phyloP scores from a whole-genome alignment of 1,284 basidiomycete genomes.

The Marasmius sp. region DNA sequence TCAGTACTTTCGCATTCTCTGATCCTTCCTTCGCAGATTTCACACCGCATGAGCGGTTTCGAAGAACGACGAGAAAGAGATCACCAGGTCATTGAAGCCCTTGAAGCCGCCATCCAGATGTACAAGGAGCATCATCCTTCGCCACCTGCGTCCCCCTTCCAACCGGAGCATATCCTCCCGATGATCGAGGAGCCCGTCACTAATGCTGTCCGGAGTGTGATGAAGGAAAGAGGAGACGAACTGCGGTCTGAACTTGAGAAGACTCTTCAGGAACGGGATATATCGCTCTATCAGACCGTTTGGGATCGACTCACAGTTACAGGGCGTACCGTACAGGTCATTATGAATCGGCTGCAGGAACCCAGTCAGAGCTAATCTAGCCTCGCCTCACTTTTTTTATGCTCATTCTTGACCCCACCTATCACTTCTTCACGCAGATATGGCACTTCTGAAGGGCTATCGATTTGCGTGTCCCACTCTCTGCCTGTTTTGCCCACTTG shows the following conservation, averaged over 20 bases:
- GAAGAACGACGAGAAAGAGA: slow-evolving; percentile 18
- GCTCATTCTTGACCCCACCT: too few species aligned
- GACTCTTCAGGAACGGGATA: slow-evolving; percentile 35
- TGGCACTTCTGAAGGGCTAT: too few species aligned
- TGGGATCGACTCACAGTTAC: slow-evolving; percentile 18
- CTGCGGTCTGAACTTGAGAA: slow-evolving; percentile 36
- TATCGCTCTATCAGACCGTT: slow-evolving; percentile 36
- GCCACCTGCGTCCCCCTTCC: slow-evolving; percentile 24
- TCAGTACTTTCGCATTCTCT: background rate
- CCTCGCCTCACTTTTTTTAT: too few species aligned
- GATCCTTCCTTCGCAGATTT: slow-evolving; percentile 23
- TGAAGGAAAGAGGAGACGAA: slow-evolving; percentile 36
- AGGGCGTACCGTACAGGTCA: background rate
- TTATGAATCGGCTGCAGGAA: background rate
- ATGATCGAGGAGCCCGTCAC: slow-evolving; percentile 39
- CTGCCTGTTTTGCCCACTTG: too few species aligned
- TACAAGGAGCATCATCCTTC: slow-evolving; percentile 32
- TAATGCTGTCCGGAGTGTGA: slow-evolving; percentile 35
- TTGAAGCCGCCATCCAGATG: slow-evolving; percentile 40
- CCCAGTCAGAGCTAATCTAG: background rate
- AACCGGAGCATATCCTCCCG: slow-evolving; percentile 41
- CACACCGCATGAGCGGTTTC: slow-evolving; percentile 11
- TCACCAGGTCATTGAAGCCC: slow-evolving; percentile 34
- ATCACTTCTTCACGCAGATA: too few species aligned
- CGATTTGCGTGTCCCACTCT: too few species aligned